Evolutionary conservation across 257 asterid species (phyloP), one percentile per base, ranked within the genome.

Genomic region (Nicotiana paniculata): DNA sequence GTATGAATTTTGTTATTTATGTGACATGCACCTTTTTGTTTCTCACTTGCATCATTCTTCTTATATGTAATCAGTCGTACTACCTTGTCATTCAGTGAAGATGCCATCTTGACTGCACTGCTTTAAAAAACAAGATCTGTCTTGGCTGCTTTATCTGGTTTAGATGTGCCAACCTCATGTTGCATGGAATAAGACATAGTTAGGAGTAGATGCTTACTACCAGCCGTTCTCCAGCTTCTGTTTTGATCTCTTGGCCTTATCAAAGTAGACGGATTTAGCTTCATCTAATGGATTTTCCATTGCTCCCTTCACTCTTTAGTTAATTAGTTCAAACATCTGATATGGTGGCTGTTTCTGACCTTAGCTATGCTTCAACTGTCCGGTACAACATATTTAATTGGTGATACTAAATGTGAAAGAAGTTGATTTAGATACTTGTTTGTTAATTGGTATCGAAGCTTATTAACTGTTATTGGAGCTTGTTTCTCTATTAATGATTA

Each of bases 1-100:
- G 98, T 95, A 90, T 24, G 96, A 18, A 59, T 64, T 64, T 84
- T 81, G 82, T 51, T 54, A 46, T 54, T 3, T 54, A n/a, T 48
- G 28, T 24, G 26, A 32, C 18, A 18, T 48, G 32, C 53, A 43
- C 53, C 32, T 32, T 43, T 43, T 39, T 81, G 32, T 76, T 12
- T 32, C 35, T n/a, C 79, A 46, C 61, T 74, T 48, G 61, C 24
- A 13, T 74, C 79, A 48, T 74, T 74, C 61, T 46, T 48, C 39
- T 74, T 26, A 46, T 48, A 74, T 74, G 61, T 37, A 26, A 48
- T 74, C 4, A 74, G 39, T 26, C 26, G 43, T 48, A 24, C 79
- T 48, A 24, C 39, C 62, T 46, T 48, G 28, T 26, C 79, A 48
- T 43, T 6, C 24, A 48, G 6, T 46, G 12, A 24, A 13, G 3